These are phyloP conservation scores for Diplodia intermedia DNA, from an alignment of 2,329 filamentous ascomycete species.

Conservation along the genomic window DNA sequence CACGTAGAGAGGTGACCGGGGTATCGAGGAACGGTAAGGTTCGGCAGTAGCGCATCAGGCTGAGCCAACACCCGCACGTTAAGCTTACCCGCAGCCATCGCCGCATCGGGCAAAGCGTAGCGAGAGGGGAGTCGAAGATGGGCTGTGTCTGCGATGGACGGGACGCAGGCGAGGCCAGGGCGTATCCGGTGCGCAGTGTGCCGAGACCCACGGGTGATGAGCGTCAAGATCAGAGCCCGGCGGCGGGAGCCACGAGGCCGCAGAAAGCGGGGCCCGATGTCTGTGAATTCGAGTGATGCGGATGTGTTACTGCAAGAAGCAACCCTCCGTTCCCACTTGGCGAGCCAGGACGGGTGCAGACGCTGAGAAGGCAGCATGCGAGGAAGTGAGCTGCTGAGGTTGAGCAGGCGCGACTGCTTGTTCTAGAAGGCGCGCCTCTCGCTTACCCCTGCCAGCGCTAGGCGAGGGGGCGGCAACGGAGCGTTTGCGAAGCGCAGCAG, in stretches of 20 bases:
- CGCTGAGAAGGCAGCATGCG: not conserved
- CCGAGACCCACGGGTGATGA: not conserved
- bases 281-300: not conserved
- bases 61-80: constrained; percentile 11
- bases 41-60: not conserved
- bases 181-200: not conserved
- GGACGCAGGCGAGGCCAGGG: not conserved
- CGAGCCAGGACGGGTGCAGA: not conserved
- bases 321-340: not conserved
- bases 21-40: not conserved
- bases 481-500: not conserved
- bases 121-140: constrained; percentile 1
- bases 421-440: constrained; percentile 7
- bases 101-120: constrained; percentile 13
- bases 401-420: not conserved
- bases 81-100: constrained; percentile 17
- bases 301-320: not conserved
- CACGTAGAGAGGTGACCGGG: constrained; percentile 4
- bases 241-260: constrained; percentile 1
- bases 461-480: not conserved
- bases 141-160: not conserved
- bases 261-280: no score
- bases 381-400: no score
- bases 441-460: constrained; percentile 12
- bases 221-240: not conserved